These are phyloP conservation scores for Potentilla sterilis DNA, from an alignment of 306 rosid genomes.

Conservation along the genomic window DNA sequence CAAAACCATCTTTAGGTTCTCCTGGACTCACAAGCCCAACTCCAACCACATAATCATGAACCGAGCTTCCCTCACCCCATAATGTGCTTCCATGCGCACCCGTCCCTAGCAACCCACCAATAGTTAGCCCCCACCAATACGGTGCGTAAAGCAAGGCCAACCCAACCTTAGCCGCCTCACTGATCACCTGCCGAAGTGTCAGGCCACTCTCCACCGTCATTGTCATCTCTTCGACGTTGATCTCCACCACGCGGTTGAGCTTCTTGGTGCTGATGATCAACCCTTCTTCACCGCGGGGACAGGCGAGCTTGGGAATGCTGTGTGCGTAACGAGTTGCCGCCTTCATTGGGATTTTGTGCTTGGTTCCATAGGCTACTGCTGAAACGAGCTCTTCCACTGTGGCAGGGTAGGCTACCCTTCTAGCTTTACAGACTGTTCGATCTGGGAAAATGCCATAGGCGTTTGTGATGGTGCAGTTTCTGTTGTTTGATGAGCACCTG, in stretches of 20 bases:
- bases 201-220: conserved; percentile 63
- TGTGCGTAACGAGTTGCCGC: conserved; percentile 58
- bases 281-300: conserved; percentile 58
- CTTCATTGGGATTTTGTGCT: conserved; percentile 39
- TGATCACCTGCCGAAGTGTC: conserved; percentile 46
- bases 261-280: conserved; percentile 67
- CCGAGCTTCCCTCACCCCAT: conserved; percentile 71
- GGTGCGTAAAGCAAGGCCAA: conserved; percentile 65
- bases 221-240: conserved; percentile 40
- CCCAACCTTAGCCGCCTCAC: conserved; percentile 52
- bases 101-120: conserved; percentile 71
- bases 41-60: conserved; percentile 61
- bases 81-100: conserved; percentile 89
- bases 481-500: conserved; percentile 43
- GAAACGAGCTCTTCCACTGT: conserved; percentile 50
- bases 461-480: conserved; percentile 71
- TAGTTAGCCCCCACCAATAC: conserved; percentile 80
- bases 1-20: conserved; percentile 43
- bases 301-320: conserved; percentile 71
- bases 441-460: conserved; percentile 70
- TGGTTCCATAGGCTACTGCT: conserved; percentile 44
- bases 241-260: conserved; percentile 34
- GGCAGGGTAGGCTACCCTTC: conserved; percentile 43
- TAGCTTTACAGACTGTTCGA: conserved; percentile 43
- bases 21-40: conserved; percentile 58